Evolutionary conservation across 148 eudicot species (phyloP), one percentile per base, ranked within the genome.

Genomic region (Mesembryanthemum crystallinum): DNA sequence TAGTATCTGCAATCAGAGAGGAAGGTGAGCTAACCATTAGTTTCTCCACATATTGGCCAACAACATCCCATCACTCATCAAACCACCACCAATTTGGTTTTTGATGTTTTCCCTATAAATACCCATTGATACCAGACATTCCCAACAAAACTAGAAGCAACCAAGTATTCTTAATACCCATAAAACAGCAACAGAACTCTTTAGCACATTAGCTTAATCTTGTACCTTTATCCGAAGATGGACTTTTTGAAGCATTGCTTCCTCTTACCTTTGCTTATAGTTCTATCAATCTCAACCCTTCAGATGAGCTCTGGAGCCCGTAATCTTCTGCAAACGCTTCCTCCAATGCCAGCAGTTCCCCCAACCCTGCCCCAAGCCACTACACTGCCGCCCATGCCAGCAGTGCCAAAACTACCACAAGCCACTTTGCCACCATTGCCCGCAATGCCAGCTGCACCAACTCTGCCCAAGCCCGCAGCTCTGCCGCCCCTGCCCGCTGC

Each of bases 251-350:
- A 55, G 61, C 67, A 66, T 7, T 8, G 42, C 43, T 76, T 29
- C 32, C 11, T 79, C 55, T 20, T 70, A 25, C 64, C 68, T 64
- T 21, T 85, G 57, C 30, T 76, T 39, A 25, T 79, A 4, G 63
- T 74, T n/a, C 67, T 79, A 25, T 69, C 83, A 14, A 25, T 84
- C 71, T 81, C 84, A 20, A 71, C 61, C 70, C 49, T 75, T 67
- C 23, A 81, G 20, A 57, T 55, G 62, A 69, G 78, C 72, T 60
- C 21, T 61, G 82, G 82, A 61, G 86, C 58, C 20, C 75, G 76
- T 4, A 71, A 76, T 15, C 87, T 81, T 59, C 80, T 76, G 25
- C 87, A 81, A 25, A 72, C 78, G 8, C 60, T 68, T 20, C 76
- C 86, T 10, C 72, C 77, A 23, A 71, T 80, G 71, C 76, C 79